phyloP scores from a whole-genome alignment of 1,139 yeast species.

The Pneumocystis murina region DNA sequence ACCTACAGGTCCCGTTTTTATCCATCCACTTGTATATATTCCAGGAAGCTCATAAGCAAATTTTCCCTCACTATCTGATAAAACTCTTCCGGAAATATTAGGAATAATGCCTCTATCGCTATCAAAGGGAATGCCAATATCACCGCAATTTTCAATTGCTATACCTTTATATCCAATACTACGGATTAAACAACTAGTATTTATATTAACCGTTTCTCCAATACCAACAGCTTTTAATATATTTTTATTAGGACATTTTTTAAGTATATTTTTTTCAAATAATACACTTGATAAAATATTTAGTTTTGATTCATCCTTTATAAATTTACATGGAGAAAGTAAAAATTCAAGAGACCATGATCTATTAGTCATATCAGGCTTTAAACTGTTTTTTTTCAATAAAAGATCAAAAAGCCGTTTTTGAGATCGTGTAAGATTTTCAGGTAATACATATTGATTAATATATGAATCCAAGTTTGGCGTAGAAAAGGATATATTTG shows the following conservation, averaged over 20 bases:
- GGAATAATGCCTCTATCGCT: conserved; percentile 7
- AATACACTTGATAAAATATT: conserved; percentile 30
- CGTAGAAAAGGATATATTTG: conserved; percentile 44
- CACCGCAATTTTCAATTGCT: conserved; percentile 43
- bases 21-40: conserved; percentile 84
- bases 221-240: conserved; percentile 28
- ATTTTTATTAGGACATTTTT: conserved; percentile 16
- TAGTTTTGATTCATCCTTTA: conserved; percentile 18
- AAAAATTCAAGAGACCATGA: conserved; percentile 39
- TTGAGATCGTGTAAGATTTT: conserved; percentile 43
- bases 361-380: neutral
- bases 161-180: conserved; percentile 75
- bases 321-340: conserved; percentile 48
- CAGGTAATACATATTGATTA: conserved; percentile 20
- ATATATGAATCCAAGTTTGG: conserved; percentile 33
- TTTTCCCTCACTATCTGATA: conserved; percentile 51
- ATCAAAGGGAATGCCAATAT: conserved; percentile 41
- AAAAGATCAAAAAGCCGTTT: conserved; percentile 45
- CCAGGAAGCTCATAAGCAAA: conserved; percentile 35
- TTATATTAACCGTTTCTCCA: conserved; percentile 26
- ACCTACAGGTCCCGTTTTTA: conserved; percentile 74
- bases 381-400: conserved; percentile 38
- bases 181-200: conserved; percentile 57
- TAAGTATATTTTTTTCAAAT: conserved; percentile 36
- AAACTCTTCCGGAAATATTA: conserved; percentile 28